Evolutionary conservation across 257 asterid genomes (phyloP), one percentile per base, ranked within the genome.

Genomic region (Capsicum chinense): DNA sequence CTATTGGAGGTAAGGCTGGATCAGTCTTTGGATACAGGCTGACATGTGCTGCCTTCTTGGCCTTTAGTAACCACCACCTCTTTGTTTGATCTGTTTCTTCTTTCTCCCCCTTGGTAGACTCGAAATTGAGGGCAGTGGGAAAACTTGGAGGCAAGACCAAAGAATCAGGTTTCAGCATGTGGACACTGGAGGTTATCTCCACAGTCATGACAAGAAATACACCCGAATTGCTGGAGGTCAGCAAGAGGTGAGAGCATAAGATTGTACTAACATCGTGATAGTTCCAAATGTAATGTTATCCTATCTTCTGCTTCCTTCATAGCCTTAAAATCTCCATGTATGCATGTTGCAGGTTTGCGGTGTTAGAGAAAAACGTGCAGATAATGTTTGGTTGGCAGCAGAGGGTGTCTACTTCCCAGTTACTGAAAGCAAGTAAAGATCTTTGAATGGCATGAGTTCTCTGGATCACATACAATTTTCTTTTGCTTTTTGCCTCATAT

Each of bases 211-310:
- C 91, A 97, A 93, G 97, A 97, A 97, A 87, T 97, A 93, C 90
- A 89, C 92, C 19, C 98, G 99, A 64, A 95, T 97, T 83, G 99
- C 98, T 19, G 99, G 99, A 33, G 98, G 98, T n/a, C 99, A 97
- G 86, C 99, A 97, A 90, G 99, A 97, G 99, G 99, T 97, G 64
- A 87, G 82, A 87, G 82, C 84, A 56, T 39, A 9, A 56, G 68
- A n/a, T 57, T 50, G 71, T 52, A 47, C 52, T 11, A 0, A 9
- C 63, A 8, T 5, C 48, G 17, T 17, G 73, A 2, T 47, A 33
- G 26, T 52, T 33, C 54, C 56, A 62, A 33, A 9, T 14, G 10
- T 15, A 3, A 80, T 80, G 71, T 5, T 52, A 56, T 39, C 21
- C 19, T 6, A 15, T 54, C 35, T 33, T 37, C 78, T 17, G 58